Base-by-base conservation (phyloP, 768 basidiomycete species). In the Leccinum longicurvipes region DNA sequence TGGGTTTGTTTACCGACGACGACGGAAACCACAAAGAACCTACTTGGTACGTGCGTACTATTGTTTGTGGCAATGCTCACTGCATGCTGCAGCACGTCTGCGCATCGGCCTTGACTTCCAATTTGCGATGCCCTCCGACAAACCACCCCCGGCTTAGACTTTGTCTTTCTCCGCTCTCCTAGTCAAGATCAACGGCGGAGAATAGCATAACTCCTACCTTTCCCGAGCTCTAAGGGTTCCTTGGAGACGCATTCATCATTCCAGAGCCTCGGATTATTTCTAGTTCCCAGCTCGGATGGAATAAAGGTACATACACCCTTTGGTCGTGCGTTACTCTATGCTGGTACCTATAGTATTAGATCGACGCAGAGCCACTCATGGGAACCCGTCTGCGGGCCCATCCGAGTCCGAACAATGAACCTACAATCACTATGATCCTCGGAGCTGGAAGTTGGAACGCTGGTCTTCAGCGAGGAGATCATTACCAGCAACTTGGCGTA, bases 181-280 rank as follows among this genome's bases (percentile, higher is more conserved):
- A 6, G 86, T 84, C 59, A 77, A 79, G 45, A 72, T 65, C 27
- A 60, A 68, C 3, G 63, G 75, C 1, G 84, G 82, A 83, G 79
- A 9, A 72, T 84, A 14, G 72, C 75, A 6, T 74, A 82, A n/a
- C 75, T 87, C 15, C 73, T 87, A 0, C 82, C 79, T 3, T 71
- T 74, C 6, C 52, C 67, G 7, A 61, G 64, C n/a, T 32, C 28
- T 31, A 12, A 14, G 41, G 71, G 73, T 3, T 64, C 69, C 24
- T 86, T 85, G 84, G 81, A 79, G 63, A 82, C 81, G 0, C 76
- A 81, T 60, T 71, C 73, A 17, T 60, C 84, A 14, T 83, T 78
- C 60, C 85, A 84, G 3, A 77, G 80, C 54, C 73, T 86, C 17
- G 82, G 84, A 46, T 76, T 72, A 31, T 31, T 31, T 29, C 28